phyloP scores from a whole-genome alignment of 768 basidiomycete species.

The Hygrophorus russula region DNA sequence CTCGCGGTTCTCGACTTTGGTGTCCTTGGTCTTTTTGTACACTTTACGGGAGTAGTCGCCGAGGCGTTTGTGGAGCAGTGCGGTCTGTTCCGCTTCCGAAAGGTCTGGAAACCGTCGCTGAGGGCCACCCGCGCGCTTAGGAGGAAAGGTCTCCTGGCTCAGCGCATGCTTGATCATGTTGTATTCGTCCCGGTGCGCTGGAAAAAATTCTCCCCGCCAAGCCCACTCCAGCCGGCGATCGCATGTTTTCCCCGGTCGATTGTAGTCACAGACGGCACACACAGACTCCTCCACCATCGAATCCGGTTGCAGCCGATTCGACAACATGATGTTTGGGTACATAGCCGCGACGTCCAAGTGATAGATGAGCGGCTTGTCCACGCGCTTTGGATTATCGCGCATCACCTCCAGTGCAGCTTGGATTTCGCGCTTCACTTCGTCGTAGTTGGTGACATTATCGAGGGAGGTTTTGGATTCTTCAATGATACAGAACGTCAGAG shows the following conservation, averaged over 20 bases:
- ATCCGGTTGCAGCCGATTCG: constrained; percentile 96
- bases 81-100: constrained; percentile 75
- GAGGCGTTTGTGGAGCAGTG: constrained; percentile 88
- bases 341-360: constrained; percentile 98
- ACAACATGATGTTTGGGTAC: constrained; percentile 99
- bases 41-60: constrained; percentile 99
- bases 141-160: constrained; percentile 88
- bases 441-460: constrained; percentile 88
- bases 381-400: constrained; percentile 83
- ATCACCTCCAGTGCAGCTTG: constrained; percentile 70
- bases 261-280: constrained; percentile 97
- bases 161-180: constrained; percentile 98
- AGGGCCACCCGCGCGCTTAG: constrained; percentile 61
- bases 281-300: constrained; percentile 94
- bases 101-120: constrained; percentile 80
- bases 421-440: constrained; percentile 79
- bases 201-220: constrained; percentile 98
- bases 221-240: constrained; percentile 94
- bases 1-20: constrained; percentile 86
- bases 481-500: constrained; percentile 77
- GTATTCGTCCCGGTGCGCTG: constrained; percentile 91
- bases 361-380: constrained; percentile 92
- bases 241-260: constrained; percentile 90
- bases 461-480: constrained; percentile 75
- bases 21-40: constrained; percentile 97